Percentiles rank a stretch among this genome's conserved stretches.
Evolutionary conservation across 2,329 filamentous ascomycete species (phyloP).

Genomic region (Alternaria gaisen): DNA sequence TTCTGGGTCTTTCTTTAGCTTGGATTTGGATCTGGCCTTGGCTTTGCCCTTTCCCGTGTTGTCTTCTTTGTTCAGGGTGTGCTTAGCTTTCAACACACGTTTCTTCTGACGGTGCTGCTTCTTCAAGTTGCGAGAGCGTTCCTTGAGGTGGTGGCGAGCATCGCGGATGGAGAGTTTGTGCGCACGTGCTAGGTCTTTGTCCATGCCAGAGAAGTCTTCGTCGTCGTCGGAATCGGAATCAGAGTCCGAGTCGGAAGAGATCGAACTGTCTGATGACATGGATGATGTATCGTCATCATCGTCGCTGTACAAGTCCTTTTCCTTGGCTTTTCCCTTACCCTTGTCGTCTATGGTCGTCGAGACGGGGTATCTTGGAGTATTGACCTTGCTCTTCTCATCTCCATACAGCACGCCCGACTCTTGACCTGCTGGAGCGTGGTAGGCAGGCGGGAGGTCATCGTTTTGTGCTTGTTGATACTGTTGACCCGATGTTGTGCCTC

Average conservation of each 20-base stretch:
- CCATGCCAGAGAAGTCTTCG: slow-evolving; percentile 20
- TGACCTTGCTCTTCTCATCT: slow-evolving; percentile 9
- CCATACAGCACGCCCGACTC: slow-evolving; percentile 28
- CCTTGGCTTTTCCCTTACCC: slow-evolving; percentile 7
- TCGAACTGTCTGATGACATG: slow-evolving; percentile 34
- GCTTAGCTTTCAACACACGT: slow-evolving; percentile 28
- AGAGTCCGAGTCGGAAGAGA: slow-evolving; percentile 8
- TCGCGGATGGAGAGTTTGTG: slow-evolving; percentile 38
- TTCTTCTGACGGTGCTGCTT: slow-evolving; percentile 27
- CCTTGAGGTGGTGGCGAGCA: slow-evolving; percentile 18
- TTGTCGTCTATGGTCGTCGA: slow-evolving; percentile 3
- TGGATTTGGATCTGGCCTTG: slow-evolving; percentile 28
- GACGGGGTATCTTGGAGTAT: neutral
- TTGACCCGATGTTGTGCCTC: neutral
- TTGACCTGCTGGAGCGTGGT: slow-evolving; percentile 24
- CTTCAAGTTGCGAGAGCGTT: slow-evolving; percentile 25
- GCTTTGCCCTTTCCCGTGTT: slow-evolving; percentile 12
- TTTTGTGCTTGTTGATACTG: neutral
- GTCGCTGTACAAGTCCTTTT: slow-evolving; percentile 8
- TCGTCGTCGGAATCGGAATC: slow-evolving; percentile 25
- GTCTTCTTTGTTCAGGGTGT: neutral
- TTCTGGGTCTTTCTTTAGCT: slow-evolving; percentile 32
- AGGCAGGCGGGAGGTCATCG: slow-evolving; percentile 29
- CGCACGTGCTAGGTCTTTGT: slow-evolving; percentile 19
- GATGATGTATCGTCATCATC: slow-evolving; percentile 31